Conservation (phyloP, 1,139 yeast genomes). For the Diutina siamensis region DNA sequence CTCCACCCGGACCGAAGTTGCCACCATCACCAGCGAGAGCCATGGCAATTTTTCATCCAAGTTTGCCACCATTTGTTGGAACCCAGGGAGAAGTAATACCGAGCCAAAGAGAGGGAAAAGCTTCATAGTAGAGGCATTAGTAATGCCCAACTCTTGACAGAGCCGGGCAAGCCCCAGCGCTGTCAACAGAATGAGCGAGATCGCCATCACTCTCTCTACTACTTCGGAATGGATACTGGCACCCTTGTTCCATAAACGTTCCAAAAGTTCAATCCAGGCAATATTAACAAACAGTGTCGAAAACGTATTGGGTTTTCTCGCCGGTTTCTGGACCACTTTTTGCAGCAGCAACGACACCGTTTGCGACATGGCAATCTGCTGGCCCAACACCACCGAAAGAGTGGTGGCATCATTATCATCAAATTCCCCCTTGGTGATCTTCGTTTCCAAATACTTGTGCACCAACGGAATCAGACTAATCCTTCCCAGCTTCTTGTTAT, state of each 20-base stretch:
- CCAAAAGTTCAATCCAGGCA: constrained; percentile 49
- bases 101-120: constrained; percentile 44
- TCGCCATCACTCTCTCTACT: constrained; percentile 37
- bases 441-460: constrained; percentile 32
- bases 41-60: constrained; percentile 36
- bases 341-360: not conserved
- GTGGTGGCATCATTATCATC: constrained; percentile 29
- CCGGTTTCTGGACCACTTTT: not conserved
- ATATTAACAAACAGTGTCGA: constrained; percentile 41
- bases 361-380: constrained; percentile 10
- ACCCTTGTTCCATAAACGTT: constrained; percentile 45
- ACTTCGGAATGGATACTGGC: constrained; percentile 35
- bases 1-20: constrained; percentile 17
- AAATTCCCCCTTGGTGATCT: constrained; percentile 36
- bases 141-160: constrained; percentile 34
- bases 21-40: constrained; percentile 12
- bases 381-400: constrained; percentile 35
- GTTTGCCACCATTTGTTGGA: constrained; percentile 35
- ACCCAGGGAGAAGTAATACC: constrained; percentile 34
- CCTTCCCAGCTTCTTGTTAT: constrained; percentile 39
- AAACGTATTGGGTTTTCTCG: constrained; percentile 20
- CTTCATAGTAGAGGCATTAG: constrained; percentile 26
- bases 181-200: constrained; percentile 42
- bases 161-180: constrained; percentile 28
- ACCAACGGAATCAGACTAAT: constrained; percentile 32